Base-by-base conservation (phyloP, 2,329 filamentous ascomycete genomes). In the Aspergillus novofumigatus region DNA sequence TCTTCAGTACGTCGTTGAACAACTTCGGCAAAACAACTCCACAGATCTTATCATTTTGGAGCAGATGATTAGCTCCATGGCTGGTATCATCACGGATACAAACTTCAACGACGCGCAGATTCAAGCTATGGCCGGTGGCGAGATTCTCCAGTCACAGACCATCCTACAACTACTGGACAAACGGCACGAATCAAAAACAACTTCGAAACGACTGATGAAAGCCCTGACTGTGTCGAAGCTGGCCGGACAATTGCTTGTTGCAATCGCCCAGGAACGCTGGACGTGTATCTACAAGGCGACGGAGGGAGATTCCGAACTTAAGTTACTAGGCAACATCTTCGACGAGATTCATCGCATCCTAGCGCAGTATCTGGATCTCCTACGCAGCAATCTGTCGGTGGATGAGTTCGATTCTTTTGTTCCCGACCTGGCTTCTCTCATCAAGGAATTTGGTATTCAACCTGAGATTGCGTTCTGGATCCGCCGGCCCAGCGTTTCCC, bases 31-130 rank as follows among this genome's bases (percentile, higher is more conserved):
- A 51, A 89, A 92, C 61, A 95, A 96, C 65, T 89, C 92, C 0
- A 95, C 90, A 9, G 92, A 97, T 71, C 81, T 99, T 35, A 91
- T 96, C 61, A 90, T 99, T 59, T 78, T 99, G 45, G 90, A 94
- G 69, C 91, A 97, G 68, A 83, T 99, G 59, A 89, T 97, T 52
- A 86, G 86, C 38, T 90, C 90, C 2, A 97, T 99, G 94, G 91
- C 91, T 20, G 95, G 95, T 49, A 92, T 99, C 58, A 87, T 93
- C 11, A 87, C 92, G 3, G 88, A 93, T 59, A 84, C 87, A 53
- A 91, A 92, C 68, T 93, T 96, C 68, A 97, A 91, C 29, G 93
- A 99, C 64, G 80, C 87, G 20, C 92, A 97, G 74, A 83, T 96
- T 28, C 80, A 90, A 60, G 92, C 91, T 14, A 92, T 99, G 85